These are phyloP conservation scores for Gossypium arboreum DNA, from an alignment of 345 rosid genomes.

Conservation along the genomic window DNA sequence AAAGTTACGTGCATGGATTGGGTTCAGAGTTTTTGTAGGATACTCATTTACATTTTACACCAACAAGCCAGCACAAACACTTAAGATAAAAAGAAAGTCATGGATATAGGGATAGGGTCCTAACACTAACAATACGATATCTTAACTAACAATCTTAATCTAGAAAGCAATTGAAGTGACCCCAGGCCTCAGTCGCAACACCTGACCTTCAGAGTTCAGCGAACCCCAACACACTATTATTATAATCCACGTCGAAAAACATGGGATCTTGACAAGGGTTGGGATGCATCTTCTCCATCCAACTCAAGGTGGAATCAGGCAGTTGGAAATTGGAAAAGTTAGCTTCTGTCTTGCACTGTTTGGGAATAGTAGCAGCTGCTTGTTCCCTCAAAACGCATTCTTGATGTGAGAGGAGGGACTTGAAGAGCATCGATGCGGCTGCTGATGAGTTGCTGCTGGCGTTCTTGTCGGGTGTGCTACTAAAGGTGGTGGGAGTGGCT, in stretches of 20 bases:
- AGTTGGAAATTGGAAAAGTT: conserved; percentile 43
- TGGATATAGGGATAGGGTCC: no score
- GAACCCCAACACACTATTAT: conserved; percentile 29
- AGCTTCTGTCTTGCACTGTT: conserved; percentile 57
- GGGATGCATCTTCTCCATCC: conserved; percentile 37
- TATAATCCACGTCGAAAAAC: conserved; percentile 44
- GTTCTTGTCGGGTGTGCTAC: conserved; percentile 18
- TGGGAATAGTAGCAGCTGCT: conserved; percentile 28
- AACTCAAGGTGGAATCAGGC: conserved; percentile 29
- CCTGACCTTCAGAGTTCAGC: conserved; percentile 19
- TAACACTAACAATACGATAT: no score
- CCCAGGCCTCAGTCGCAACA: conserved; percentile 17
- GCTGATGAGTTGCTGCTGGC: conserved; percentile 23
- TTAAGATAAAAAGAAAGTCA: no score
- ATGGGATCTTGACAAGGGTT: conserved; percentile 41
- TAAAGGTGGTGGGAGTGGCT: conserved; percentile 5
- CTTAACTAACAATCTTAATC: no score
- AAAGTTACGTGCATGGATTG: not conserved
- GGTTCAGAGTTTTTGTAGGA: not conserved
- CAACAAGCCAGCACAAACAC: not conserved
- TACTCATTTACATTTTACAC: conserved; percentile 1
- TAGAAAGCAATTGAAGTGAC: conserved; percentile 39
- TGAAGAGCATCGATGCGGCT: conserved; percentile 44
- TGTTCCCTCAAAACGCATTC: conserved; percentile 39
- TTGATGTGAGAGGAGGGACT: conserved; percentile 46